These are phyloP conservation scores for Fusarium ambrosium DNA, from an alignment of 2,329 filamentous ascomycete species.

Conservation along the genomic window DNA sequence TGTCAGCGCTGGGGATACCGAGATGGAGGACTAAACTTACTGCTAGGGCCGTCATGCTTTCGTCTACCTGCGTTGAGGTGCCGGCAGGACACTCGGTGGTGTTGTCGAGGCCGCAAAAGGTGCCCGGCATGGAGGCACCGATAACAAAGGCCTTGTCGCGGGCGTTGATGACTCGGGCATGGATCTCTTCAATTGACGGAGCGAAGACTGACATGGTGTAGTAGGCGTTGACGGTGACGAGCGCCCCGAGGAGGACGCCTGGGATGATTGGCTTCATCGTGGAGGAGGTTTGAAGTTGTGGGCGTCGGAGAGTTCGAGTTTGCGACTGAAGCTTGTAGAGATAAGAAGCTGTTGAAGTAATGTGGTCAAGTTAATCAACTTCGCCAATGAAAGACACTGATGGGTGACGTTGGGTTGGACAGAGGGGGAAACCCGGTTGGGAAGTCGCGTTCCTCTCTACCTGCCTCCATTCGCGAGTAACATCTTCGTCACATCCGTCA, in stretches of 20 bases:
- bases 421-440: neutral
- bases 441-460: slow-evolving; percentile 28
- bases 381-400: neutral
- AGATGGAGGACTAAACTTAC: slow-evolving; percentile 17
- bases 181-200: slow-evolving; percentile 37
- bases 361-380: too few species aligned
- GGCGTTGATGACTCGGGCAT: slow-evolving; percentile 48
- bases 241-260: slow-evolving; percentile 5
- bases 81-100: slow-evolving; percentile 45
- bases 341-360: neutral
- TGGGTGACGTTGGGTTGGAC: neutral
- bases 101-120: slow-evolving; percentile 41
- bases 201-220: slow-evolving; percentile 47
- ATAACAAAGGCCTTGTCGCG: slow-evolving; percentile 46
- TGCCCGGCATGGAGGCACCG: slow-evolving; percentile 44
- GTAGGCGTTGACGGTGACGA: slow-evolving; percentile 25
- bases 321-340: neutral
- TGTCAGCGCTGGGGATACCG: neutral
- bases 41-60: slow-evolving; percentile 47
- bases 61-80: slow-evolving; percentile 45
- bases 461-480: neutral
- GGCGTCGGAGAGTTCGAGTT: neutral
- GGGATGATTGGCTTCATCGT: slow-evolving; percentile 29
- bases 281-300: neutral
- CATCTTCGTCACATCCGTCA: too few species aligned